A percentile compares a stretch with the other conserved stretches of the same genome.
phyloP scores from a whole-genome alignment of 2,329 filamentous ascomycete species.

The Biscogniauxia mediterranea region DNA sequence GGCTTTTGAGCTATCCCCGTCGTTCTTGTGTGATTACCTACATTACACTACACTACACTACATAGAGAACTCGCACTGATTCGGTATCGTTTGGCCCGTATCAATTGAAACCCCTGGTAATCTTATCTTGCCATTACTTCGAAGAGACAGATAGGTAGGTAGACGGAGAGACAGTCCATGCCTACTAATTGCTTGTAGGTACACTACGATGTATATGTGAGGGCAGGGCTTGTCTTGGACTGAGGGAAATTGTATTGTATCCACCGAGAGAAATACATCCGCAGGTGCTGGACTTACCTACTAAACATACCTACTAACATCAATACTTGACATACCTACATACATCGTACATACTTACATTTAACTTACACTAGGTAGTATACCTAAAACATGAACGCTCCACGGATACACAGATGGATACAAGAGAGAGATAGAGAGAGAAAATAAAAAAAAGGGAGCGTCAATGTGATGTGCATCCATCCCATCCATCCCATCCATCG shows the following conservation, averaged over 20 bases:
- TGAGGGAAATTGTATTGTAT: not conserved
- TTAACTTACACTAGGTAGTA: no score
- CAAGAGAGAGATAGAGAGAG: no score
- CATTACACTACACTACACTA: no score
- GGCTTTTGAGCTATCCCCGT: not conserved
- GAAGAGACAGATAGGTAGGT: not conserved
- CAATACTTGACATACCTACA: no score
- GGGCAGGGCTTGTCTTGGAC: not conserved
- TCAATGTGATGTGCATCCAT: not conserved
- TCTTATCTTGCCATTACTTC: not conserved
- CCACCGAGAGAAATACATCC: not conserved
- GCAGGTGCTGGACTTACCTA: not conserved
- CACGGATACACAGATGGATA: no score
- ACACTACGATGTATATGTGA: no score
- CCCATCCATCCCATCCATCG: no score
- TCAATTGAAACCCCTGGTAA: not conserved
- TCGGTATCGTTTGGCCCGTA: not conserved
- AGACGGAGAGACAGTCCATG: no score
- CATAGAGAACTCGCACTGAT: not conserved
- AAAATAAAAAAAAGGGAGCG: not conserved
- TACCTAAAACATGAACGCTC: no score
- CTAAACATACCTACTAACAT: no score
- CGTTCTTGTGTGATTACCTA: no score
- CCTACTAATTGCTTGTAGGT: not conserved
- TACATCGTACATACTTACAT: no score